These are phyloP conservation scores for Lasiodiplodia gonubiensis DNA, from an alignment of 2,329 filamentous ascomycete genomes.

Conservation along the genomic window DNA sequence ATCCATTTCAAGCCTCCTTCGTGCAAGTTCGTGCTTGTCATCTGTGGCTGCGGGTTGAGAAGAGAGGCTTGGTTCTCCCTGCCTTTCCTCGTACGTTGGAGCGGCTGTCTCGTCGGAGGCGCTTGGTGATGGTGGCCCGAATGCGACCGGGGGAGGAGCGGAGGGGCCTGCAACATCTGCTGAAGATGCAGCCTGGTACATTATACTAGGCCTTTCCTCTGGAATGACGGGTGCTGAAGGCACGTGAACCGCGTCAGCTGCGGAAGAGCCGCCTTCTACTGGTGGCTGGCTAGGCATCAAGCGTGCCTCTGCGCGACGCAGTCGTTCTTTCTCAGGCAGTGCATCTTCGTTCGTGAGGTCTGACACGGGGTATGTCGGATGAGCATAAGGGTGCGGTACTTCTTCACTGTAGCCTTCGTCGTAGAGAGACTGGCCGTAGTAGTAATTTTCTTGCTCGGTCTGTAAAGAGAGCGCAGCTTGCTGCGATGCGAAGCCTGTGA, in stretches of 20 bases:
- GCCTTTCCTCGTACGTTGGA: constrained; percentile 13
- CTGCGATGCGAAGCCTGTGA: background rate
- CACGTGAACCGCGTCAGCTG: constrained; percentile 41
- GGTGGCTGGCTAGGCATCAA: constrained; percentile 82
- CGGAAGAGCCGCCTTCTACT: constrained; percentile 49
- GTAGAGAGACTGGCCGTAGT: constrained; percentile 33
- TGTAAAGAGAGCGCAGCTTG: background rate
- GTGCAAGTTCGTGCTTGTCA: constrained; percentile 80
- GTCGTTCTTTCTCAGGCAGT: constrained; percentile 80
- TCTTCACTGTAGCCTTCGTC: constrained; percentile 28
- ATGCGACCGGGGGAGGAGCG: background rate
- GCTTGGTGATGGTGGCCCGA: background rate
- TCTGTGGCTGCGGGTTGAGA: constrained; percentile 54
- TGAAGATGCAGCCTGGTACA: background rate
- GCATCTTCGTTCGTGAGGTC: constrained; percentile 55
- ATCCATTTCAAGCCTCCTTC: constrained; percentile 48
- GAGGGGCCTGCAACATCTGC: constrained; percentile 8
- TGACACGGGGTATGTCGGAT: constrained; percentile 22
- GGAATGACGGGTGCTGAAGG: constrained; percentile 43
- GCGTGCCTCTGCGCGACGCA: constrained; percentile 77
- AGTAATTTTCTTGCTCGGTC: constrained; percentile 35
- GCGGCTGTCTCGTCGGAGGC: background rate
- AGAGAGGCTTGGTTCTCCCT: background rate
- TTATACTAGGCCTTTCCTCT: constrained; percentile 1
- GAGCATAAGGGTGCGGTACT: constrained; percentile 26